Base-by-base conservation (phyloP, 176 grass and related monocot genomes). In the Cymbopogon citratus region DNA sequence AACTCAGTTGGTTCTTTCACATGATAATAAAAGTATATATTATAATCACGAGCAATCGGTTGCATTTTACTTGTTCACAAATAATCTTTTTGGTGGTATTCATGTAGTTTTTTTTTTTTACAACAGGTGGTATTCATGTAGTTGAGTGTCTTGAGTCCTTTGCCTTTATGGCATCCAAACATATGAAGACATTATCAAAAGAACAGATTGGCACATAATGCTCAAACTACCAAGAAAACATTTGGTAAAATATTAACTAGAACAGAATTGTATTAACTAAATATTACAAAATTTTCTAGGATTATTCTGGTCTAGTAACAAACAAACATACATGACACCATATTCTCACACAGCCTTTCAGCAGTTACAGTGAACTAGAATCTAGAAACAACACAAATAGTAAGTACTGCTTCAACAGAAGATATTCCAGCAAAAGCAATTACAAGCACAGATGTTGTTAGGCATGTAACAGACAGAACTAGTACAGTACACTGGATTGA, bases 351-450 rank as follows among this genome's bases (percentile, higher is more conserved):
- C 9, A 57, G 77, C 62, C 34, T 34, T 57, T 66, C 33, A 66
- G 21, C 43, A 63, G 54, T 15, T 57, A 77, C 25, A 52, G 63
- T 54, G 10, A 72, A 72, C 56, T 65, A 71, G 43, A 89, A 85
- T 66, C 12, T n/a, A n/a, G n/a, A n/a, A 76, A 34, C 31, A 54
- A 85, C 43, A 65, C n/a, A n/a, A n/a, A n/a, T 11, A 69, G 45
- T 10, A 38, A 69, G 9, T 5, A 73, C 6, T 31, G 57, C 11
- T 59, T 82, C 6, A 23, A 46, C 46, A 82, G 43, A 82, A 44
- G 10, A 64, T 21, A 89, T 66, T 71, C 15, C 40, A 77, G 81
- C 59, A 76, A 51, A 75, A 69, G 31, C 46, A 75, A 89, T 78
- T 33, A 18, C 41, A 69, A n/a, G 6, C 34, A 65, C n/a, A 88